Base-by-base conservation (phyloP, 1,139 yeast species). In the Lodderomyces elongisporus region DNA sequence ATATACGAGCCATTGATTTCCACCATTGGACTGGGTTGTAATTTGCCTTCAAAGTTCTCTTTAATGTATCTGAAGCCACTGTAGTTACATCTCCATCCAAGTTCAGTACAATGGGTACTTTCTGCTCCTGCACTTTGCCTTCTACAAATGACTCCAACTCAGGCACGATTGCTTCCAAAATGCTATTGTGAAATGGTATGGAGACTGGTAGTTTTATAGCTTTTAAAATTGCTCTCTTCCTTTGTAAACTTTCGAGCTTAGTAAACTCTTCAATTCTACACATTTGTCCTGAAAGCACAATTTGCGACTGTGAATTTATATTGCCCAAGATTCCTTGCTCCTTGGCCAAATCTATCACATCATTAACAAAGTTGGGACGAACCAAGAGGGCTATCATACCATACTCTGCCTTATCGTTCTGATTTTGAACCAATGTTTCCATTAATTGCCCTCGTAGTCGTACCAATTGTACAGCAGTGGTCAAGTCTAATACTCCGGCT, bases 161-260 rank as follows among this genome's bases (percentile, higher is more conserved):
- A 4, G 47, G 43, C 35, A 64, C 69, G 2, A 77, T 70, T 1
- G 57, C 53, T 16, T 40, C 37, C 48, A 77, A 56, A 14, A 61
- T 42, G 2, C 51, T 42, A 31, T 65, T 68, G 47, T 77, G 83
- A 49, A 77, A 77, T 5, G 83, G 80, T 2, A 77, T 70, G 3
- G 63, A 52, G 2, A 75, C 81, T 1, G 74, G 69, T 30, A 77
- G 49, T 17, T 29, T 17, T 8, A 37, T 32, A n/a, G 30, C 33
- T 31, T 30, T 39, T 14, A 34, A 15, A n/a, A 39, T 18, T 14
- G 23, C 18, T 17, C 28, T 18, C 14, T 16, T 28, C 14, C 31
- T 32, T 7, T 24, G 12, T 5, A 21, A 14, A 5, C 9, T 24
- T 16, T 22, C 25, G 22, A 42, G 30, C 3, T 17, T 15, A 6